A percentile compares a stretch with the other conserved stretches of the same genome.
Evolutionary conservation across 768 basidiomycete genomes (phyloP).

Genomic region (Termitomyces bulborhizus): DNA sequence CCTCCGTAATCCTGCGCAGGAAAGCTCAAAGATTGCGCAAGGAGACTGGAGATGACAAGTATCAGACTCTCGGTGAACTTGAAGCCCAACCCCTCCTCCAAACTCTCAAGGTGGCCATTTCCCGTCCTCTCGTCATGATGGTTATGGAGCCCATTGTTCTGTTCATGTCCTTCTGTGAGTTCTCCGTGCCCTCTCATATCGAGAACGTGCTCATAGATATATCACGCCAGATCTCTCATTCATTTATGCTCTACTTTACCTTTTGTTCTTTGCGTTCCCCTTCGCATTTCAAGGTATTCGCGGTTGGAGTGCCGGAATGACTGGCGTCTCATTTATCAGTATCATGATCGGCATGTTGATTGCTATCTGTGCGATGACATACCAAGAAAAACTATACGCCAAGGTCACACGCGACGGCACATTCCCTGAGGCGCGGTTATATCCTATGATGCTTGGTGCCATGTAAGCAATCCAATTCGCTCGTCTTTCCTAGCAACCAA

Average conservation of each 20-base stretch:
- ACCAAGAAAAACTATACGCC: slow-evolving; percentile 28
- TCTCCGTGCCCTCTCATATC: not conserved
- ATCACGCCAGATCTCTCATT: not conserved
- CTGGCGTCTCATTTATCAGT: slow-evolving; percentile 36
- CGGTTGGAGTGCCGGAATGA: slow-evolving; percentile 32
- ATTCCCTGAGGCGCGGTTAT: slow-evolving; percentile 38
- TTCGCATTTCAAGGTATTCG: slow-evolving; percentile 34
- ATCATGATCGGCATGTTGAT: slow-evolving; percentile 33
- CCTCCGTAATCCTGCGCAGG: slow-evolving; percentile 35
- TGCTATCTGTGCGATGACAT: slow-evolving; percentile 24
- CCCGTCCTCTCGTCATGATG: slow-evolving; percentile 6
- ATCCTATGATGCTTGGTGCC: slow-evolving; percentile 34
- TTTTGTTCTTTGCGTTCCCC: slow-evolving; percentile 39
- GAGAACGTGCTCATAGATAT: not conserved
- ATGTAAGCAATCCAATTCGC: slow-evolving; percentile 20
- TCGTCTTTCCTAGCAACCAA: not conserved
- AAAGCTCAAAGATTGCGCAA: slow-evolving; percentile 36
- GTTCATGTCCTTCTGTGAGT: slow-evolving; percentile 9
- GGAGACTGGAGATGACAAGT: slow-evolving; percentile 19
- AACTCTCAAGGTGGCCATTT: slow-evolving; percentile 3
- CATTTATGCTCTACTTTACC: slow-evolving; percentile 3
- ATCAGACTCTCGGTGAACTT: slow-evolving; percentile 10
- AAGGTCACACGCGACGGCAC: slow-evolving; percentile 25
- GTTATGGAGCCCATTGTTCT: slow-evolving; percentile 3
- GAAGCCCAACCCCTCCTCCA: slow-evolving; percentile 1